phyloP scores from a whole-genome alignment of 208 protist genomes.

The Trypanosoma melophagium region DNA sequence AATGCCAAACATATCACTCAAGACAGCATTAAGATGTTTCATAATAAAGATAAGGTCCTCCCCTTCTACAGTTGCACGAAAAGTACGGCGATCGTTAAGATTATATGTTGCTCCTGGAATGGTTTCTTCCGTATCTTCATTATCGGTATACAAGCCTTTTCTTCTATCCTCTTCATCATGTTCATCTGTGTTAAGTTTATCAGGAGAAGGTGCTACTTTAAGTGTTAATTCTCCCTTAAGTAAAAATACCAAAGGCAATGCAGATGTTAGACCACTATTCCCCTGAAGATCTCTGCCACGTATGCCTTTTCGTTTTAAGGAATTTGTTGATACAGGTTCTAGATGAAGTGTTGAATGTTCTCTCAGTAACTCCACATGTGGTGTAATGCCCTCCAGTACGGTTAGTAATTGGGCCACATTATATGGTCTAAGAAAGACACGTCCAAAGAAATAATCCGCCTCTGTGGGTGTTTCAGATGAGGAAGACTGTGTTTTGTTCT shows the following conservation, averaged over 20 bases:
- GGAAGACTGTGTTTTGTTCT: neutral
- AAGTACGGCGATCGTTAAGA: constrained; percentile 42
- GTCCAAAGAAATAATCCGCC: constrained; percentile 70
- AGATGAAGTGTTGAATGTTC: constrained; percentile 53
- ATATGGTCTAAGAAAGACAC: constrained; percentile 82
- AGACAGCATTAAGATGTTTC: constrained; percentile 67
- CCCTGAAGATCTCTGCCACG: neutral
- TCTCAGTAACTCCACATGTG: constrained; percentile 32
- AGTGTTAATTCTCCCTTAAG: constrained; percentile 42
- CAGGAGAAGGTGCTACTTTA: constrained; percentile 15
- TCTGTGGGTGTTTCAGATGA: constrained; percentile 12
- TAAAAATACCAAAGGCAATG: constrained; percentile 29
- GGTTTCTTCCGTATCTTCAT: constrained; percentile 13
- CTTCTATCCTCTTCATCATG: constrained; percentile 5
- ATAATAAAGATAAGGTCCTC: constrained; percentile 69
- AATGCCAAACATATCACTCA: constrained; percentile 76
- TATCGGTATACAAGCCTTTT: neutral
- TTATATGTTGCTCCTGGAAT: constrained; percentile 37
- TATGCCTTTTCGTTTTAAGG: neutral
- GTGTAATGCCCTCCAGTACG: constrained; percentile 66
- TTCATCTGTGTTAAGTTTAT: neutral
- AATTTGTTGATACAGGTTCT: constrained; percentile 1
- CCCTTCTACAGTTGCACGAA: constrained; percentile 47
- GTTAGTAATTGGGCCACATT: constrained; percentile 83
- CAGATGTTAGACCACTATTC: neutral